Conservation (phyloP, 78 protist genomes). For the Cavenderia fasciculata region DNA sequence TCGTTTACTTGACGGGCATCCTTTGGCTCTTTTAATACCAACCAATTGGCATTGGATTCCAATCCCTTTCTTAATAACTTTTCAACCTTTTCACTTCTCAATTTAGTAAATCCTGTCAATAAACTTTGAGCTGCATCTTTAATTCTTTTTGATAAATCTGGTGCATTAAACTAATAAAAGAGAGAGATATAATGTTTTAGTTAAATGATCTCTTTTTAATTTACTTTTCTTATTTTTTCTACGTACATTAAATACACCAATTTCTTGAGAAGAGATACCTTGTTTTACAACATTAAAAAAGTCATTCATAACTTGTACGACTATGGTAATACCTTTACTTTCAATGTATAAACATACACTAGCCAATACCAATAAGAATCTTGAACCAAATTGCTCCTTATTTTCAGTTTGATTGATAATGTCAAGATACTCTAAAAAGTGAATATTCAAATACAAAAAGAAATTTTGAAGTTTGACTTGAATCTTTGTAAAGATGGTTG, state of each 20-base stretch:
- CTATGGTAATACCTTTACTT: conserved; percentile 39
- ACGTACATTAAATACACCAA: neutral
- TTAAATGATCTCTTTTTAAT: too few species aligned
- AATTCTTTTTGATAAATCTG: conserved; percentile 44
- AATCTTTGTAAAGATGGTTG: conserved; percentile 64
- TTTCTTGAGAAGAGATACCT: conserved; percentile 6
- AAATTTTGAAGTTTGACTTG: conserved; percentile 65
- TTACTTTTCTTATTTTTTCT: too few species aligned
- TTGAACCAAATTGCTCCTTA: conserved; percentile 45
- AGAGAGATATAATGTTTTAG: neutral
- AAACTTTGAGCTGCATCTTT: conserved; percentile 53
- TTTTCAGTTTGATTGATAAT: conserved; percentile 30
- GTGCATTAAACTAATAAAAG: conserved; percentile 3
- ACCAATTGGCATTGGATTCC: conserved; percentile 58
- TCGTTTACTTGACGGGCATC: conserved; percentile 64
- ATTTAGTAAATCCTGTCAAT: neutral
- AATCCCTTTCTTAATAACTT: conserved; percentile 35
- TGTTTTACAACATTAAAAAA: conserved; percentile 26
- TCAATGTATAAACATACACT: conserved; percentile 45
- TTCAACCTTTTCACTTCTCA: conserved; percentile 44
- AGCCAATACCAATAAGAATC: conserved; percentile 39
- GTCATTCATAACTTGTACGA: conserved; percentile 58
- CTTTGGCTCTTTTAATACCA: conserved; percentile 60
- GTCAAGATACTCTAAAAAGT: conserved; percentile 69
- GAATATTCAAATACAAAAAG: conserved; percentile 52